phyloP scores from a whole-genome alignment of 768 basidiomycete species.

The Myochromella boudieri region DNA sequence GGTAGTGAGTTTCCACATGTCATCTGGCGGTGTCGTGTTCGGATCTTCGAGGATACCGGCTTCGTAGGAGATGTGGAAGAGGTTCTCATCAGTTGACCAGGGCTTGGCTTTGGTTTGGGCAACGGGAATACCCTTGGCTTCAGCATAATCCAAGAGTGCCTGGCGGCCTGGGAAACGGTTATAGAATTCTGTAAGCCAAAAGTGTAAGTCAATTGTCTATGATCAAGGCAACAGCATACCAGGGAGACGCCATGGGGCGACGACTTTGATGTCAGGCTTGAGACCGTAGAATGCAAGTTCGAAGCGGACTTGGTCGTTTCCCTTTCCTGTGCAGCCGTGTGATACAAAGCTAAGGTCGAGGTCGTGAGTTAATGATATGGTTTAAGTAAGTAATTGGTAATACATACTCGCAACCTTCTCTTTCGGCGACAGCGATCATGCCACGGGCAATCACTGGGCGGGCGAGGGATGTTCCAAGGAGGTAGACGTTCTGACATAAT shows the following conservation, averaged over 20 bases:
- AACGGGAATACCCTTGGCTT: conserved; percentile 87
- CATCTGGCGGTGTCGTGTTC: conserved; percentile 85
- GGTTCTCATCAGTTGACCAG: conserved; percentile 99
- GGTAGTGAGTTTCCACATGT: conserved; percentile 99
- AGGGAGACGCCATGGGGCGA: conserved; percentile 97
- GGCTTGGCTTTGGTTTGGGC: conserved; percentile 95
- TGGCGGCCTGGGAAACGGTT: conserved; percentile 95
- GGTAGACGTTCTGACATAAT: conserved; percentile 78
- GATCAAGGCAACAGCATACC: conserved; percentile 48
- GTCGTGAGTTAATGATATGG: background rate
- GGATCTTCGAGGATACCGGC: conserved; percentile 99
- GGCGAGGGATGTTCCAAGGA: conserved; percentile 95
- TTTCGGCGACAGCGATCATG: conserved; percentile 92
- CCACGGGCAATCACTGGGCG: conserved; percentile 98
- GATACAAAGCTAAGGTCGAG: conserved; percentile 72
- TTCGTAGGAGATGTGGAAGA: conserved; percentile 99
- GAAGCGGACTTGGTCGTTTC: conserved; percentile 99
- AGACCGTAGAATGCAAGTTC: conserved; percentile 99
- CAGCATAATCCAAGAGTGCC: conserved; percentile 88
- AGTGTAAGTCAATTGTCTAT: background rate
- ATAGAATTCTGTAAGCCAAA: conserved; percentile 74
- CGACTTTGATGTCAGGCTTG: conserved; percentile 97
- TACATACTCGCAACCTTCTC: conserved; percentile 93
- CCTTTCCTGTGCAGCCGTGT: conserved; percentile 99
- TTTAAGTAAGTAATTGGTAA: background rate